Evolutionary conservation across 2,329 filamentous ascomycete genomes (phyloP), one percentile per base, ranked within the genome.

Genomic region (Elsinoe fawcettii): DNA sequence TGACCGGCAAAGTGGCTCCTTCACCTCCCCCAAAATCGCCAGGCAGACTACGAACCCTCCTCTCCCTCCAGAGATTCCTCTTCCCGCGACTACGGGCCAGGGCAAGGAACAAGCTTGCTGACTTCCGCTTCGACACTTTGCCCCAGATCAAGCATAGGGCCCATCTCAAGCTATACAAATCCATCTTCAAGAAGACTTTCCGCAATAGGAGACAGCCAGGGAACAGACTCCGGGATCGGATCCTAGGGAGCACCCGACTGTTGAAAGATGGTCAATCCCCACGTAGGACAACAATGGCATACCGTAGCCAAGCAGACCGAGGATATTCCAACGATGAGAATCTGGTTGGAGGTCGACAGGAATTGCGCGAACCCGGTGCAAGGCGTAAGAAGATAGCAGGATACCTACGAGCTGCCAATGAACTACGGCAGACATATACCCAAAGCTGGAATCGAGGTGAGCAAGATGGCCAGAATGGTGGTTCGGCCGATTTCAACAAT

Each of bases 401-500:
- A 11, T 87, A 87, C 66, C 67, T 88, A 56, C 85, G 82, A 66
- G 84, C 85, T 53, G 86, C 85, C 9, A 88, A 88, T 66, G 85
- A 88, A 67, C 68, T 88, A 57, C 76, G 85, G 36, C 85, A 88
- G 70, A 78, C 79, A 37, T 88, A 88, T 68, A 76, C 82, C 60
- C 75, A 79, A 61, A 76, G 79, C 61, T 74, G 76, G 75, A 70
- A 60, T 37, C n/a, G 59, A 55, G 59, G 75, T 46, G 75, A 75
- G 66, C 66, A 71, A 16, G 73, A 70, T 59, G 68, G 69, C 22
- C 70, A 71, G 39, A 69, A 74, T 23, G 70, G 77, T 44, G 87
- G 88, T 27, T 86, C 89, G 0, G 87, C 86, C 0, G 83, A 86
- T 1, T 96, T 95, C 66, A 89, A 90, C 0, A 86, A 96, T 63